Percentiles rank a stretch among this genome's conserved stretches.
Evolutionary conservation across 1,284 basidiomycete species (phyloP).

Genomic region (Pterula multifida): DNA sequence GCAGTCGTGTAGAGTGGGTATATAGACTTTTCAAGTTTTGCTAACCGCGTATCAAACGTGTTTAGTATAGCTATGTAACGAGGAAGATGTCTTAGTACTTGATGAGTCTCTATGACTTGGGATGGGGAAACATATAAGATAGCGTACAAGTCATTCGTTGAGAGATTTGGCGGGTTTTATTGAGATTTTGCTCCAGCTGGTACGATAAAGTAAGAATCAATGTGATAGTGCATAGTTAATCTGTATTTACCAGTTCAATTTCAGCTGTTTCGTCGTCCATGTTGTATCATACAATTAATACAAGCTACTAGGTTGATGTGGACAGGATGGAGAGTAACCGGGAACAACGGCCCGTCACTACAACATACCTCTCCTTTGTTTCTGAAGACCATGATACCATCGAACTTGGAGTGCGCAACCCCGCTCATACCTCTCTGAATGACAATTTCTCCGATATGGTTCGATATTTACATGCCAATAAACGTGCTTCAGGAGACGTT

Average conservation of each 20-base stretch:
- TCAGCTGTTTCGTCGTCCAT: conserved; percentile 74
- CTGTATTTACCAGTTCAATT: conserved; percentile 50
- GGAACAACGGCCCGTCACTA: too few relatives aligned
- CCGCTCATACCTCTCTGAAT: too few relatives aligned
- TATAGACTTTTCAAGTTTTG: conserved; percentile 73
- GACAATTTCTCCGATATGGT: too few relatives aligned
- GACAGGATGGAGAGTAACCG: too few relatives aligned
- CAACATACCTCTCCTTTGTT: too few relatives aligned
- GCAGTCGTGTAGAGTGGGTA: conserved; percentile 64
- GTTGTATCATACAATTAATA: too few relatives aligned
- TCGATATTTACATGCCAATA: too few relatives aligned
- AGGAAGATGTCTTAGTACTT: conserved; percentile 7
- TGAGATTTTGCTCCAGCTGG: conserved; percentile 74
- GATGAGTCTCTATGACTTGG: conserved; percentile 15
- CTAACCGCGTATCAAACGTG: conserved; percentile 65
- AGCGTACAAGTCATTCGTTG: conserved; percentile 72
- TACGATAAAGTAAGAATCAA: conserved; percentile 4
- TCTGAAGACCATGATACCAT: too few relatives aligned
- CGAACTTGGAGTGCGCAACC: too few relatives aligned
- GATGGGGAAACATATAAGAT: neutral
- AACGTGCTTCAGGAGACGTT: too few relatives aligned
- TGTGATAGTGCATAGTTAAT: neutral
- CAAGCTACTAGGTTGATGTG: too few relatives aligned
- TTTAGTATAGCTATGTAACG: conserved; percentile 50
- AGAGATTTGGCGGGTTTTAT: conserved; percentile 72